Evolutionary conservation across 2,329 filamentous ascomycete species (phyloP).

Genomic region (Aureobasidium subglaciale): DNA sequence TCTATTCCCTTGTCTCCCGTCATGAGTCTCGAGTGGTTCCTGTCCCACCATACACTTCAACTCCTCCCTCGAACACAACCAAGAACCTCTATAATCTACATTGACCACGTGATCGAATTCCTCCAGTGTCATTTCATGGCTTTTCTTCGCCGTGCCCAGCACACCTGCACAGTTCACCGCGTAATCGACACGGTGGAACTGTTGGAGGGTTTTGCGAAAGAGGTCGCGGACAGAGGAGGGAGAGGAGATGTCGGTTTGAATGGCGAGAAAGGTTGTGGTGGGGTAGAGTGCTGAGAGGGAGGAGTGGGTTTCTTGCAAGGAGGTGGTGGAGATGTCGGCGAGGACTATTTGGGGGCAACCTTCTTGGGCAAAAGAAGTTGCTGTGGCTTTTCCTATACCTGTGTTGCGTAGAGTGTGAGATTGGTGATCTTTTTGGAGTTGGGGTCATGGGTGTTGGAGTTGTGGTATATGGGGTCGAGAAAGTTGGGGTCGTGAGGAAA

Average conservation of each 20-base stretch:
- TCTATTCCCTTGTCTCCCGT: slow-evolving; percentile 34
- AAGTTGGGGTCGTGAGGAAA: no score
- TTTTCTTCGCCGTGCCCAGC: slow-evolving; percentile 32
- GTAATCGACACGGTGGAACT: slow-evolving; percentile 41
- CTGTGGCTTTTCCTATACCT: slow-evolving; percentile 40
- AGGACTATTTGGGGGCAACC: slow-evolving; percentile 39
- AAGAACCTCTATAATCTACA: slow-evolving; percentile 40
- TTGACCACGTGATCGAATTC: slow-evolving; percentile 40
- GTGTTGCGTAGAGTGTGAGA: not conserved
- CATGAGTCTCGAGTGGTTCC: slow-evolving; percentile 37
- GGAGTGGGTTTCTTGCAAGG: slow-evolving; percentile 29
- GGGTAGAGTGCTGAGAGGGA: slow-evolving; percentile 25
- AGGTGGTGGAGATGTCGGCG: slow-evolving; percentile 32
- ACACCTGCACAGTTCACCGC: slow-evolving; percentile 42
- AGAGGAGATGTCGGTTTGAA: slow-evolving; percentile 31
- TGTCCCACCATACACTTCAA: slow-evolving; percentile 39
- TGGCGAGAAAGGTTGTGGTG: slow-evolving; percentile 22
- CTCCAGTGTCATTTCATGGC: slow-evolving; percentile 28
- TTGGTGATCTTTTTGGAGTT: no score
- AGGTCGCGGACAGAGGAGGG: slow-evolving; percentile 30
- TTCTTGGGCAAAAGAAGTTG: slow-evolving; percentile 39
- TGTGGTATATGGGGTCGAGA: no score
- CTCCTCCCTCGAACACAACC: slow-evolving; percentile 40
- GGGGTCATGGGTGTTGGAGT: no score
- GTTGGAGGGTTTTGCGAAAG: slow-evolving; percentile 28